Conservation (phyloP, 2,329 filamentous ascomycete genomes). For the Paracorniculantispora psalliotae region DNA sequence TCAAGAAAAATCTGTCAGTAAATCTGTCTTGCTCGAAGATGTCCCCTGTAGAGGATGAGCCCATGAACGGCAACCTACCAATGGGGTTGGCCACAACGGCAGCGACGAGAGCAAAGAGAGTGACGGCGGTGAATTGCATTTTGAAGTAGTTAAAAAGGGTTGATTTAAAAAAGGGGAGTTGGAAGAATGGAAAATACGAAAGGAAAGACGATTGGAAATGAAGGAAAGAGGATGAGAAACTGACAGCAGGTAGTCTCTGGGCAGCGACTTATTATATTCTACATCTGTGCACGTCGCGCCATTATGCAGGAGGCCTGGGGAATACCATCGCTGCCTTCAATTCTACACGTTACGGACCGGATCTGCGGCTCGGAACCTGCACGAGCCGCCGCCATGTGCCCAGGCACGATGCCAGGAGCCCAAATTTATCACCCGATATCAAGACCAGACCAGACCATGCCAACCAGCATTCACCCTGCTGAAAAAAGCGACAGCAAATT, state of each 20-base stretch:
- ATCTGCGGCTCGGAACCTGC: conserved; percentile 7
- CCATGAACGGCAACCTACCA: conserved; percentile 19
- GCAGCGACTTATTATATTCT: conserved; percentile 6
- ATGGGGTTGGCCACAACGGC: conserved; percentile 38
- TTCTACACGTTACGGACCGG: not conserved
- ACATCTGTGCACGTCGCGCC: not conserved
- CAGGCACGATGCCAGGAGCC: not conserved
- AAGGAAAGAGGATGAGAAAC: not conserved
- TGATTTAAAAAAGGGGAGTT: not conserved
- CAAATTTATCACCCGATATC: not conserved
- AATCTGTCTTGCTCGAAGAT: not conserved
- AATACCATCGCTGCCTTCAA: not conserved
- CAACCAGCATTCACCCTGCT: too few relatives aligned
- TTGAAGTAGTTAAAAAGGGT: conserved; percentile 28
- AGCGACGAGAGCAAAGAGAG: conserved; percentile 42
- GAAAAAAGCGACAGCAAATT: too few relatives aligned
- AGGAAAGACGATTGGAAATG: not conserved
- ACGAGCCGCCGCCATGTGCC: not conserved
- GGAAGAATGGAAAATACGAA: conserved; percentile 14
- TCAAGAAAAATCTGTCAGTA: not conserved
- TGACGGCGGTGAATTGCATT: conserved; percentile 49
- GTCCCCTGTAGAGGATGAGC: too few relatives aligned
- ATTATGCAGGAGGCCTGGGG: not conserved
- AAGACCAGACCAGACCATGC: not conserved
- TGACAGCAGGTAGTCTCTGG: not conserved